phyloP scores from a whole-genome alignment of 768 basidiomycete genomes.

The Mycena chlorophos region DNA sequence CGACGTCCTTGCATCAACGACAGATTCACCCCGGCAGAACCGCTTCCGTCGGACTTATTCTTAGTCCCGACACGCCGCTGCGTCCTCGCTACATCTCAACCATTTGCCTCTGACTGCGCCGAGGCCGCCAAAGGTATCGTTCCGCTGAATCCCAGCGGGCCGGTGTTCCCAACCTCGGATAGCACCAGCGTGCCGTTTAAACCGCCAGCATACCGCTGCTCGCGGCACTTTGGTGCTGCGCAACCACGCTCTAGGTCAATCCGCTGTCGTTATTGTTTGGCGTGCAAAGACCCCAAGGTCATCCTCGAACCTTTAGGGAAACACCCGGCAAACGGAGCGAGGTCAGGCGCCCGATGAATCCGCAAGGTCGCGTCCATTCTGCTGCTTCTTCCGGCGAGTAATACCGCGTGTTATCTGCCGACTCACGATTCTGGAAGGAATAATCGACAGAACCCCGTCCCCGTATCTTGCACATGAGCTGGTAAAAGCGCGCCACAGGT shows the following conservation, averaged over 20 bases:
- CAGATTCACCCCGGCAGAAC: conserved; percentile 77
- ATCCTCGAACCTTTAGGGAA: conserved; percentile 90
- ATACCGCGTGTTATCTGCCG: not conserved
- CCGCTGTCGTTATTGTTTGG: conserved; percentile 93
- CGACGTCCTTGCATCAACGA: conserved; percentile 85
- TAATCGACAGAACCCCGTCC: conserved; percentile 22
- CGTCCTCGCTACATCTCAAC: conserved; percentile 73
- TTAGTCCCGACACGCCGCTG: conserved; percentile 83
- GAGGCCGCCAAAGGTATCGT: too few relatives aligned
- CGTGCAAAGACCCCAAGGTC: conserved; percentile 88
- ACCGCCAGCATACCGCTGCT: conserved; percentile 78
- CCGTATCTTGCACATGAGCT: conserved; percentile 64
- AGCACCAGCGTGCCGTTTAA: conserved; percentile 62
- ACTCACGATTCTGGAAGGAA: not conserved
- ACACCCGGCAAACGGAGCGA: conserved; percentile 94
- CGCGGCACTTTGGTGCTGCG: conserved; percentile 90
- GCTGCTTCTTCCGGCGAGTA: conserved; percentile 18
- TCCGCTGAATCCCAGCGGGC: too few relatives aligned
- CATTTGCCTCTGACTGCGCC: conserved; percentile 61
- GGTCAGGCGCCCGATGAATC: conserved; percentile 97
- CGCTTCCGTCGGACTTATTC: conserved; percentile 85
- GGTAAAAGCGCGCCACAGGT: conserved; percentile 80
- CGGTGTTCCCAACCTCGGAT: conserved; percentile 51
- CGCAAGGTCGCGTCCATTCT: conserved; percentile 97
- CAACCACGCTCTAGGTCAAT: conserved; percentile 92